Evolutionary conservation across 1,284 basidiomycete species (phyloP), one percentile per base, ranked within the genome.

Genomic region (Naganishia sp.): DNA sequence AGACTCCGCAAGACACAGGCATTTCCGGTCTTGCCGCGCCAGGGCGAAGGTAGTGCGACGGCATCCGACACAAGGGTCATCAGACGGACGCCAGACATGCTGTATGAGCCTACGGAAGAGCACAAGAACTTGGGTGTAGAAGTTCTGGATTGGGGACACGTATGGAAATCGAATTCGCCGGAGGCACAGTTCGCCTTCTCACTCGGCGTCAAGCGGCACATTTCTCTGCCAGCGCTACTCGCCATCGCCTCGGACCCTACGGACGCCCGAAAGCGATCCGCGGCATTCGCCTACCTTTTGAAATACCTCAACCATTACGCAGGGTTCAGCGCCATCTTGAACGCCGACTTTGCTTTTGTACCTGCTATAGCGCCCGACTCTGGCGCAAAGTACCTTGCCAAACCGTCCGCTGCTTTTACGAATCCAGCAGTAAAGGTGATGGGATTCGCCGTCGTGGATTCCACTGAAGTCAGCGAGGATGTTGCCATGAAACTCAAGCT

Each of bases 121-220:
- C 86, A 95, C 69, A 85, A 89, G 11, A 82, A 86, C 54, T 82
- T 98, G 2, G 85, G 85, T 9, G 80, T 99, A 10, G 92, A 94
- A 0, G 76, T 95, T 1, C 83, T 99, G 46, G 92, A 92, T 72
- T 99, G 94, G 94, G 88, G 90, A 0, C 83, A 86, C 7, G 92
- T 89, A 74, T 96, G 94, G 94, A 84, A 85, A 63, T 77, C 83
- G 3, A 85, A 83, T 23, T 91, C 90, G 0, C 90, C 92, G 32
- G 94, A 96, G 86, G 91, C 92, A 89, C 57, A 47, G 81, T 71
- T 28, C 13, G 28, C 13, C 15, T 68, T 63, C 64, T 53, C 61
- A 32, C 55, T 68, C 13, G 67, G 67, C 13, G 23, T 68, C 42
- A 54, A 58, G 31, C 54, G 55, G 23, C 51, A 66, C 63, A 55